phyloP scores from a whole-genome alignment of 441 rosid genomes.

The Capsella rubella region DNA sequence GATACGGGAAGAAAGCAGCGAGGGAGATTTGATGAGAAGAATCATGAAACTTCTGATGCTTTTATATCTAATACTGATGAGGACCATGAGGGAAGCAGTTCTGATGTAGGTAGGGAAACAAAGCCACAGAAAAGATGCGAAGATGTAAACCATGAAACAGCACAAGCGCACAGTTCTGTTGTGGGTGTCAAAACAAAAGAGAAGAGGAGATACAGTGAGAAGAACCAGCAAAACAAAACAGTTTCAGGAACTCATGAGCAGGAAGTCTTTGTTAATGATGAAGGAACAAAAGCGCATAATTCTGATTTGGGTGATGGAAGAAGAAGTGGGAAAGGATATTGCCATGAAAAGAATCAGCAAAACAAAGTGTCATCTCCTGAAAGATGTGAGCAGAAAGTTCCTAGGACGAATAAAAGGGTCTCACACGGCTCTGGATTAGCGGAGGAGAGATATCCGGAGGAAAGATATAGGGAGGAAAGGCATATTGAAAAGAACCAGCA shows the following conservation, averaged over 20 bases:
- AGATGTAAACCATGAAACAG: not conserved
- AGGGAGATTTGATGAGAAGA: not conserved
- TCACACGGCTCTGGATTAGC: not conserved
- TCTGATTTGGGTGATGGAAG: slow-evolving; percentile 25
- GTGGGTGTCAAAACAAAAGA: slow-evolving; percentile 9
- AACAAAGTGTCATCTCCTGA: slow-evolving; percentile 5
- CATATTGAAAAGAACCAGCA: slow-evolving; percentile 1
- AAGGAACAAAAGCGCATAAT: not conserved
- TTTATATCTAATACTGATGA: not conserved
- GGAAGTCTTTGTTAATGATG: slow-evolving; percentile 1
- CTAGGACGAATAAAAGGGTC: slow-evolving; percentile 8
- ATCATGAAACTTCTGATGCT: not conserved
- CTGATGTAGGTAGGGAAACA: slow-evolving; percentile 1
- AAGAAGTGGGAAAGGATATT: slow-evolving; percentile 20
- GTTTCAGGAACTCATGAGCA: not conserved
- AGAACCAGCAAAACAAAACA: not conserved
- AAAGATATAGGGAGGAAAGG: not conserved
- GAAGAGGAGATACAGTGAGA: slow-evolving; percentile 19
- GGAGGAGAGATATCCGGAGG: not conserved
- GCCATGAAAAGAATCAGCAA: slow-evolving; percentile 25
- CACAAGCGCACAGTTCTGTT: not conserved
- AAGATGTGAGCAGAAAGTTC: slow-evolving; percentile 1
- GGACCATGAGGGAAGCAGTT: not conserved
- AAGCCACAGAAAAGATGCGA: not conserved
- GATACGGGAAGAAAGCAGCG: not conserved